phyloP scores from a whole-genome alignment of 208 protist genomes.

The Sergeia podlipaevii region DNA sequence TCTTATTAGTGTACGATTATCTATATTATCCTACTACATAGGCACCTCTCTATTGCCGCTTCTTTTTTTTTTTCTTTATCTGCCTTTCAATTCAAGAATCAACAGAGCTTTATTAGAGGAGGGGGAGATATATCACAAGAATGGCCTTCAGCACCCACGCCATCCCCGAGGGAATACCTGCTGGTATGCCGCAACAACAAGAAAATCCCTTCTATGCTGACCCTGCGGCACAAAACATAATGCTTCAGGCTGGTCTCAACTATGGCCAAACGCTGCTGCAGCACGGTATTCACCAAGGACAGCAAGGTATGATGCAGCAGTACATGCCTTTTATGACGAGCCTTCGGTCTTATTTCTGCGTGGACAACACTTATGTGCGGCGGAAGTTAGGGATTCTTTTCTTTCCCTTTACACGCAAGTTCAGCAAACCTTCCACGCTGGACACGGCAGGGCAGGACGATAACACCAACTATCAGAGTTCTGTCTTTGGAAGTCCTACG shows the following conservation, averaged over 20 bases:
- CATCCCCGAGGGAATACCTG: not conserved
- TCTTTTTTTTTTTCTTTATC: not conserved
- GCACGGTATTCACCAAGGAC: slow-evolving; percentile 50
- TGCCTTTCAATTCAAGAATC: not conserved
- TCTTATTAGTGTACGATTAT: no score
- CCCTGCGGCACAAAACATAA: slow-evolving; percentile 24
- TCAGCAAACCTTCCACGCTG: slow-evolving; percentile 11
- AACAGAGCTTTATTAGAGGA: not conserved
- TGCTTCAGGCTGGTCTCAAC: slow-evolving; percentile 73
- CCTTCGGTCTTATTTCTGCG: slow-evolving; percentile 63
- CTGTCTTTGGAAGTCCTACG: slow-evolving; percentile 1
- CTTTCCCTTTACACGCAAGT: slow-evolving; percentile 58
- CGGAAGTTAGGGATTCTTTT: slow-evolving; percentile 62
- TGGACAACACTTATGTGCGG: slow-evolving; percentile 79
- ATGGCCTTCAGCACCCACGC: not conserved
- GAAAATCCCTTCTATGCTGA: not conserved
- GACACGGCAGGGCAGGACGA: not conserved
- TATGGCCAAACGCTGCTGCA: slow-evolving; percentile 75
- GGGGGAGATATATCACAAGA: no score
- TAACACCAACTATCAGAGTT: slow-evolving; percentile 6
- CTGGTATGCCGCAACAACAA: not conserved
- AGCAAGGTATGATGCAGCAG: slow-evolving; percentile 34
- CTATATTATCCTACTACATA: not conserved
- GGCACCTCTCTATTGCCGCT: not conserved
- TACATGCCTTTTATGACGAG: slow-evolving; percentile 57